Percentiles rank a stretch among this genome's conserved stretches.
phyloP scores from a whole-genome alignment of 2,329 filamentous ascomycete genomes.

The Beauveria medogensis region DNA sequence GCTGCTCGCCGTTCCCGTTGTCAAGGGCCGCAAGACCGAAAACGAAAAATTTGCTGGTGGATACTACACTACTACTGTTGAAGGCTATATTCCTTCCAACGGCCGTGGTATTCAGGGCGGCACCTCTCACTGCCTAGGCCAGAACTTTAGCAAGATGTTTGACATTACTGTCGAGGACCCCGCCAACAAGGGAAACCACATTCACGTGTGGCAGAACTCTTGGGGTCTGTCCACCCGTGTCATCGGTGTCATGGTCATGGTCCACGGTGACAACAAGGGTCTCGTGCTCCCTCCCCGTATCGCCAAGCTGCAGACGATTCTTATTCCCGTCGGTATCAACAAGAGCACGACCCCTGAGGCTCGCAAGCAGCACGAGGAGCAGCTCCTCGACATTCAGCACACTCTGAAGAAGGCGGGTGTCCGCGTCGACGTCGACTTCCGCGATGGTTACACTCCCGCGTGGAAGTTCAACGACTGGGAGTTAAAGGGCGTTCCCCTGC shows the following conservation, averaged over 20 bases:
- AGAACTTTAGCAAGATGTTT: slow-evolving; percentile 99
- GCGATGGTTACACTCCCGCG: slow-evolving; percentile 86
- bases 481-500: slow-evolving; percentile 86
- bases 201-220: slow-evolving; percentile 96
- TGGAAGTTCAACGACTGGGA: slow-evolving; percentile 99
- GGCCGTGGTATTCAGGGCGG: slow-evolving; percentile 94
- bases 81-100: slow-evolving; percentile 93
- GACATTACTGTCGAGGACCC: slow-evolving; percentile 96
- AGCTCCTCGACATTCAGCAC: slow-evolving; percentile 62
- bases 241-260: slow-evolving; percentile 98
- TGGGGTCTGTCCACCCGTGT: slow-evolving; percentile 97
- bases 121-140: slow-evolving; percentile 88
- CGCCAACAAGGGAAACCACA: slow-evolving; percentile 65
- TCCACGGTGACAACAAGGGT: slow-evolving; percentile 92
- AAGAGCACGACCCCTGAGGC: slow-evolving; percentile 80
- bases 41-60: slow-evolving; percentile 98
- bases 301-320: slow-evolving; percentile 73
- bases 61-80: slow-evolving; percentile 92
- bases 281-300: slow-evolving; percentile 88
- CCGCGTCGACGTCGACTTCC: slow-evolving; percentile 71
- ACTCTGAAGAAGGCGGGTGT: slow-evolving; percentile 66
- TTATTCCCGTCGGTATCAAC: slow-evolving; percentile 89
- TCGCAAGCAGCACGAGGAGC: slow-evolving; percentile 64
- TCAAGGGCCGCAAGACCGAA: slow-evolving; percentile 89
- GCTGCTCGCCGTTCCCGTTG: slow-evolving; percentile 86